Base-by-base conservation (phyloP, 176 grass and related monocot genomes). In the Neostapfia colusana region DNA sequence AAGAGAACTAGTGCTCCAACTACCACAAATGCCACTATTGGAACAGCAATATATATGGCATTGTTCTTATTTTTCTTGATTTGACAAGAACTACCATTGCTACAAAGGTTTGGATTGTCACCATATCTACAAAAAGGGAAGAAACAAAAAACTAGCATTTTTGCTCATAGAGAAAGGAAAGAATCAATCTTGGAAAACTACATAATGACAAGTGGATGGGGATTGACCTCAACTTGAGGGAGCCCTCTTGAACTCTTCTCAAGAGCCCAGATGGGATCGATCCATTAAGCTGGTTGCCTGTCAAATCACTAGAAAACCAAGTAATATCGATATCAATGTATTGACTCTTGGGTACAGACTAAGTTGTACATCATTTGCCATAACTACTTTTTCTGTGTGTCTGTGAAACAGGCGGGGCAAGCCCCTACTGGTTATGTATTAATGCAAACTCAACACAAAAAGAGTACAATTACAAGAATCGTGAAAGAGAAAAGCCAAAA, bases 251-350 rank as follows among this genome's bases (percentile, higher is more conserved):
- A 66, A 44, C 56, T 36, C 80, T 87, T 76, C 82, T 77, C 8
- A 86, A 73, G 35, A 88, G 65, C 18, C 81, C 72, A 31, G 76
- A n/a, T 9, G 91, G 85, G 25, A 94, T 86, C 41, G 72, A 63
- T 42, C 83, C 79, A 58, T 40, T 78, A 14, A 90, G 76, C 6
- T 81, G 74, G 31, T 90, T 93, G 4, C 74, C 66, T 2, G 79
- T 90, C 31, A 94, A 90, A 81, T 94, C 84, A 81, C 92, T 94
- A 27, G 36, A 82, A 17, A 85, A 73, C 39, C n/a, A 13, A 37
- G 57, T 16, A 40, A 20, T 2, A 46, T 27, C 46, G 63, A 24
- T 57, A 12, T 56, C 16, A 15, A 0, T 40, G 49, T 15, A 10
- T 39, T 15, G 6, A 56, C 18, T 67, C 21, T 25, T 67, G 11